phyloP scores from a whole-genome alignment of 2,329 filamentous ascomycete genomes.

The Colletotrichum phormii region DNA sequence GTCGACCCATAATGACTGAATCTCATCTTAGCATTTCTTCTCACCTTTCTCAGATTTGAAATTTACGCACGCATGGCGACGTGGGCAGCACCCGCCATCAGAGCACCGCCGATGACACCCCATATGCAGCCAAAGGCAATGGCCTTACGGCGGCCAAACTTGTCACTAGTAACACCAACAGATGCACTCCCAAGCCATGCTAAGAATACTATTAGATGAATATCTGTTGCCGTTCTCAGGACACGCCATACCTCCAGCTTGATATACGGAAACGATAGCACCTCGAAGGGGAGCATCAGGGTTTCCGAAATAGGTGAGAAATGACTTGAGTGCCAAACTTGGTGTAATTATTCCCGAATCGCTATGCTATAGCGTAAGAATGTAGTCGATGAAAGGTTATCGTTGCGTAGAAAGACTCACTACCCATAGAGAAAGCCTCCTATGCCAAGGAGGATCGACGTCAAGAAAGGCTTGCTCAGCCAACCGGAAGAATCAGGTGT shows the following conservation, averaged over 20 bases:
- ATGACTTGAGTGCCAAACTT: slow-evolving; percentile 50
- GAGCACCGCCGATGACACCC: slow-evolving; percentile 51
- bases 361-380: slow-evolving; percentile 39
- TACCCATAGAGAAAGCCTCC: slow-evolving; percentile 55
- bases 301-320: slow-evolving; percentile 49
- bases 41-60: too few species aligned
- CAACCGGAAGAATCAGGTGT: slow-evolving; percentile 33
- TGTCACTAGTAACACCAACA: slow-evolving; percentile 52
- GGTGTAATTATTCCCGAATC: slow-evolving; percentile 56
- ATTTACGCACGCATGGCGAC: slow-evolving; percentile 50
- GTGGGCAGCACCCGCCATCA: slow-evolving; percentile 55
- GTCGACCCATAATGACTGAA: slow-evolving; percentile 51
- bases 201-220: slow-evolving; percentile 20
- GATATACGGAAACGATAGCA: slow-evolving; percentile 54
- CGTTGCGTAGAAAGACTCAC: slow-evolving; percentile 38
- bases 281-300: slow-evolving; percentile 49
- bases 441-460: slow-evolving; percentile 52
- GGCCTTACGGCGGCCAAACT: slow-evolving; percentile 50
- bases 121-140: slow-evolving; percentile 54
- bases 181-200: slow-evolving; percentile 55
- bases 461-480: slow-evolving; percentile 53
- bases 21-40: neutral
- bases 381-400: neutral
- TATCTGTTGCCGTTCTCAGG: neutral
- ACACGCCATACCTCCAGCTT: slow-evolving; percentile 47